Percentiles rank a stretch among this genome's conserved stretches.
These are phyloP conservation scores for Spirogloea muscicola DNA, from an alignment of 139 green algal genomes.

Conservation along the genomic window DNA sequence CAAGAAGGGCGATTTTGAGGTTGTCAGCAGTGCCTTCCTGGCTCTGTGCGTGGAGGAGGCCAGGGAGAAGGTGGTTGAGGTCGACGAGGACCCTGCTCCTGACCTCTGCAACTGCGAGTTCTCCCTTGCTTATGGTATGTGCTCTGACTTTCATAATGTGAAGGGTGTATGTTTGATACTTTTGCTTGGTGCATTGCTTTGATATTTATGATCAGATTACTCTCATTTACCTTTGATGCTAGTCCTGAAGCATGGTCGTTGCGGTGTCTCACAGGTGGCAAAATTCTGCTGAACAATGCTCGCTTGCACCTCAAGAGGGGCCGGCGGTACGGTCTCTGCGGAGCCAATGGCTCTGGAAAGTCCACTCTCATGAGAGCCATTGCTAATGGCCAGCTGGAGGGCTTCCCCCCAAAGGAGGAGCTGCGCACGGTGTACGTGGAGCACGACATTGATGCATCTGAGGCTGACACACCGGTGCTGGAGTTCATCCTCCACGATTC, in stretches of 20 bases:
- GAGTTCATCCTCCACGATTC: constrained; percentile 51
- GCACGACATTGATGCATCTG: constrained; percentile 50
- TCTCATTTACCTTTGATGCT: too few species aligned
- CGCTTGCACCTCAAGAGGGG: constrained; percentile 51
- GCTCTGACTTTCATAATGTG: too few species aligned
- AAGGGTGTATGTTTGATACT: too few species aligned
- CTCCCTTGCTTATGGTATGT: constrained; percentile 54
- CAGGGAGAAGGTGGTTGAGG: constrained; percentile 34
- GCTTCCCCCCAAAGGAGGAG: constrained; percentile 44
- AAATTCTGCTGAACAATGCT: constrained; percentile 59
- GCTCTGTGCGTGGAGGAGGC: constrained; percentile 20
- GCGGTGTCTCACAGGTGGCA: too few species aligned
- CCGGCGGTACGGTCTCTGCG: constrained; percentile 52
- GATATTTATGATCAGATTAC: too few species aligned
- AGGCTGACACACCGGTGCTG: constrained; percentile 33
- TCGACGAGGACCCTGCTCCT: constrained; percentile 47
- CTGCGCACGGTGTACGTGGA: constrained; percentile 51
- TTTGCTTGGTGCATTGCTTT: too few species aligned
- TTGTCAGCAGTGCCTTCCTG: constrained; percentile 15
- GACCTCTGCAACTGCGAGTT: constrained; percentile 53
- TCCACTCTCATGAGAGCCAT: constrained; percentile 56
- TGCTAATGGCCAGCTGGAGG: constrained; percentile 54
- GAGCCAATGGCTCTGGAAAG: constrained; percentile 54
- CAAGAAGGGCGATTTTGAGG: constrained; percentile 4
- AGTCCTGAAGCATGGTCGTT: too few species aligned